Evolutionary conservation across 495 filamentous ascomycete species (phyloP), one percentile per base, ranked within the genome.

Genomic region (Daldinia loculata): DNA sequence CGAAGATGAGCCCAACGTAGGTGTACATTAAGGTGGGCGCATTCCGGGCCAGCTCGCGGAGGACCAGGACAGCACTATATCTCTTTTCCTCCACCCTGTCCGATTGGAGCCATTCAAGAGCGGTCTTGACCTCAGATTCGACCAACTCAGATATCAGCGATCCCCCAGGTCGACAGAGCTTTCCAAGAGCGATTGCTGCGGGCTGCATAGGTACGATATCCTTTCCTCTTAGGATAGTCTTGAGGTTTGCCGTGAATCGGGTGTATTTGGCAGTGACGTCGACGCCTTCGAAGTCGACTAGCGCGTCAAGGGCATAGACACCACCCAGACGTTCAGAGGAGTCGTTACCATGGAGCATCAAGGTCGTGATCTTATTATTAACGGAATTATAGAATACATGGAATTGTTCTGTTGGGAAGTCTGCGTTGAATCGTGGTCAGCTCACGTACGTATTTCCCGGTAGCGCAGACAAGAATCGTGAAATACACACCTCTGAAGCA

Each of bases 251-350:
- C 43, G 92, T 91, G 78, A 98, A 98, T 32, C 94, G 88, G 12
- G 94, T 94, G 36, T 95, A 98, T 78, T 98, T 98, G 72, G 95
- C 89, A 17, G 93, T 94, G 6, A 90, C 89, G 80, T 98, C 96
- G 41, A 98, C 94, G 66, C 94, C 94, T 70, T 96, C 93, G 74
- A 99, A 97, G 77, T 96, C 92, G 78, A 98, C 96, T 27, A 99
- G 87, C 39, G 89, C 89, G 75, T 97, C 94, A 61, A 99, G 90
- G 62, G 95, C 94, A 38, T 94, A 87, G 36, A 99, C 91, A 11
- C 95, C 95, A 51, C 93, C 96, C 69, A 97, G 89, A 58, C 92
- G 89, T 69, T 98, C 95, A 74, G 89, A 89, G 17, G 92, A 90
- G 74, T 97, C 95, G 80, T 86, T 89, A 66, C 93, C 91, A 72